phyloP scores from a whole-genome alignment of 345 rosid genomes.

The Arabis alpina region DNA sequence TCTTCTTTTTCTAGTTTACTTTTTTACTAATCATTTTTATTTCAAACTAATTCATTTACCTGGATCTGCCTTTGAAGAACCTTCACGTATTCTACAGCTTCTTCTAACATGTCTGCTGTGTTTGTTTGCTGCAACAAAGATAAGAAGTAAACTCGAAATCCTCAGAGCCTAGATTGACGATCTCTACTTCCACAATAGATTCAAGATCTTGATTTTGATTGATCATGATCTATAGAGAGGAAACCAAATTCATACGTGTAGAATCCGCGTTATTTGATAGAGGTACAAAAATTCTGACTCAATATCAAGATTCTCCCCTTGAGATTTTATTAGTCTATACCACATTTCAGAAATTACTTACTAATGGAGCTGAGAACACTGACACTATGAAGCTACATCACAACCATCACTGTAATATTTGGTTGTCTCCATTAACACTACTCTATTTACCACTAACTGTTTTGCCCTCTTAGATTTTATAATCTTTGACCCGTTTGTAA shows the following conservation, averaged over 20 bases:
- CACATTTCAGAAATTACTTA: not conserved
- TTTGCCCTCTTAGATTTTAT: not conserved
- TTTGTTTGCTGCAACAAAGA: conserved; percentile 74
- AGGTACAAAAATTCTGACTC: not conserved
- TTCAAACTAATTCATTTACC: conserved; percentile 37
- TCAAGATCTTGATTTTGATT: no score
- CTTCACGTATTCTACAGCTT: conserved; percentile 80
- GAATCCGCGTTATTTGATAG: not conserved
- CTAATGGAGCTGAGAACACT: not conserved
- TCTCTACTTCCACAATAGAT: not conserved
- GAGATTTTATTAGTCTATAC: not conserved
- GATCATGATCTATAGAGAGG: not conserved
- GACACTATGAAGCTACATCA: not conserved
- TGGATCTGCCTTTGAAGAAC: conserved; percentile 73
- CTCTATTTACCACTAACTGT: not conserved
- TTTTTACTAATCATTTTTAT: not conserved
- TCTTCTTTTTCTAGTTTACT: not conserved
- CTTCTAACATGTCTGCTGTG: conserved; percentile 87
- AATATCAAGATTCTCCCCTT: not conserved
- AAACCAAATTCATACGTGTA: conserved; percentile 1
- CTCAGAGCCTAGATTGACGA: conserved; percentile 8
- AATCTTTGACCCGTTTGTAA: not conserved
- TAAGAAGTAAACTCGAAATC: conserved; percentile 8
- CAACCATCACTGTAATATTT: conserved; percentile 1
- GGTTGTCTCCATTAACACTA: not conserved